Percentiles rank a stretch among this genome's conserved stretches.
phyloP scores from a whole-genome alignment of 768 basidiomycete species.

The Asterophora lycoperdoides region DNA sequence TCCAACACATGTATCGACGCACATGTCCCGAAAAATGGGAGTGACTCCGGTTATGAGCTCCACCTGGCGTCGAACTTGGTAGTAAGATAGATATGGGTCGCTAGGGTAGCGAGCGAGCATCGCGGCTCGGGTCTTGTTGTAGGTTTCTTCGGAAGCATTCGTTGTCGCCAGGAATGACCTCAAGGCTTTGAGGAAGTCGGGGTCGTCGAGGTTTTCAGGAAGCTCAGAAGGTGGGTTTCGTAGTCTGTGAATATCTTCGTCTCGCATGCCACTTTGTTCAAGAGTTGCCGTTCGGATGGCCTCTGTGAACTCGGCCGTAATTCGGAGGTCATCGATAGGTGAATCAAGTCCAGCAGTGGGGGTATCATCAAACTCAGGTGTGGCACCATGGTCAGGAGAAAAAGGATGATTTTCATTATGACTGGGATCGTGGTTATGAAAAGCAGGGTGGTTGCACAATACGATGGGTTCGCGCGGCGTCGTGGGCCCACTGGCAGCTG shows the following conservation, averaged over 20 bases:
- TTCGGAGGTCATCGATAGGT: slow-evolving; percentile 1
- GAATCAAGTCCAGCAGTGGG: neutral
- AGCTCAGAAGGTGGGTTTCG: slow-evolving; percentile 18
- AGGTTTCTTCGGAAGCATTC: slow-evolving; percentile 14
- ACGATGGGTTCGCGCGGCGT: too few species aligned
- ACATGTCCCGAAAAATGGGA: slow-evolving; percentile 22
- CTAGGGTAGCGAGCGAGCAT: too few species aligned
- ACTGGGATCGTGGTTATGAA: too few species aligned
- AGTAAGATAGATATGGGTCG: slow-evolving; percentile 23
- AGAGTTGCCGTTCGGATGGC: slow-evolving; percentile 21
- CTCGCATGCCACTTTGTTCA: too few species aligned
- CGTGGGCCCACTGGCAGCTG: too few species aligned
- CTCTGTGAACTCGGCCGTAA: too few species aligned
- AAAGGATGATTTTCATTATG: too few species aligned
- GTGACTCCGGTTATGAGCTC: slow-evolving; percentile 30
- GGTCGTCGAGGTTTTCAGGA: slow-evolving; percentile 15
- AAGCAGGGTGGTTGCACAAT: too few species aligned
- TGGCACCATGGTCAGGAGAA: too few species aligned
- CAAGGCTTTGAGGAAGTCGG: slow-evolving; percentile 13
- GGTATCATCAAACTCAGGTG: too few species aligned
- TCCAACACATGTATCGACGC: too few species aligned
- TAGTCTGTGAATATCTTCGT: slow-evolving; percentile 21
- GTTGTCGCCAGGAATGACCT: slow-evolving; percentile 12
- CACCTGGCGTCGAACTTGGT: slow-evolving; percentile 24
- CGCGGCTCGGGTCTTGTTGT: slow-evolving; percentile 12